phyloP scores from a whole-genome alignment of 2,329 filamentous ascomycete species.

The Claviceps spartinae region DNA sequence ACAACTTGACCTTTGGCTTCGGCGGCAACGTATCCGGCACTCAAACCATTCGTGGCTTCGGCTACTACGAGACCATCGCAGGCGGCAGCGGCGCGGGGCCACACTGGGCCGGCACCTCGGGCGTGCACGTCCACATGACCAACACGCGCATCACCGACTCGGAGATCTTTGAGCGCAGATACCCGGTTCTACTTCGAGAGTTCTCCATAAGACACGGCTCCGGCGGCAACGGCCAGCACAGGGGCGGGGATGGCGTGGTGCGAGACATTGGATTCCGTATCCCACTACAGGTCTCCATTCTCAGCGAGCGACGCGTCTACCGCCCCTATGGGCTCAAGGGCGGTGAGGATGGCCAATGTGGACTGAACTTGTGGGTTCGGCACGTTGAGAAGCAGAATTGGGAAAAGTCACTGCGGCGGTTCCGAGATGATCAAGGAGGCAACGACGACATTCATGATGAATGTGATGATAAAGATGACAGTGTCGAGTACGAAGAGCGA shows the following conservation, averaged over 20 bases:
- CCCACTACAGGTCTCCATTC: constrained; percentile 61
- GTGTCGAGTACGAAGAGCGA: constrained; percentile 40
- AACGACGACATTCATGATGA: constrained; percentile 4
- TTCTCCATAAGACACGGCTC: constrained; percentile 53
- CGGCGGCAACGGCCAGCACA: constrained; percentile 51
- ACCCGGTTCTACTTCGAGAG: constrained; percentile 59
- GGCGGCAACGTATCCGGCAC: constrained; percentile 30
- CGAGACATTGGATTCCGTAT: constrained; percentile 70
- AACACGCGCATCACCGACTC: constrained; percentile 61
- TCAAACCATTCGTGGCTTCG: constrained; percentile 26
- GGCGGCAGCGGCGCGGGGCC: constrained; percentile 58
- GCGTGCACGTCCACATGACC: constrained; percentile 46
- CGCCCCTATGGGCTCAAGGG: constrained; percentile 56
- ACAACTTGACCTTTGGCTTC: constrained; percentile 75
- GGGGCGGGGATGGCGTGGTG: constrained; percentile 60
- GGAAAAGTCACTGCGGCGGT: constrained; percentile 28
- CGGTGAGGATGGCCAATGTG: constrained; percentile 64
- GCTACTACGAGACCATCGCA: constrained; percentile 48
- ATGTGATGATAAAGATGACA: constrained; percentile 13
- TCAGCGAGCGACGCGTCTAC: constrained; percentile 66
- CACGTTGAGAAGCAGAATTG: constrained; percentile 47
- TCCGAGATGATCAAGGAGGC: constrained; percentile 16
- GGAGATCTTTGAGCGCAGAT: constrained; percentile 34
- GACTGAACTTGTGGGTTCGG: constrained; percentile 78
- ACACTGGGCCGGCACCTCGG: constrained; percentile 28